Base-by-base conservation (phyloP, 306 rosid species). In the Rosa rugosa region DNA sequence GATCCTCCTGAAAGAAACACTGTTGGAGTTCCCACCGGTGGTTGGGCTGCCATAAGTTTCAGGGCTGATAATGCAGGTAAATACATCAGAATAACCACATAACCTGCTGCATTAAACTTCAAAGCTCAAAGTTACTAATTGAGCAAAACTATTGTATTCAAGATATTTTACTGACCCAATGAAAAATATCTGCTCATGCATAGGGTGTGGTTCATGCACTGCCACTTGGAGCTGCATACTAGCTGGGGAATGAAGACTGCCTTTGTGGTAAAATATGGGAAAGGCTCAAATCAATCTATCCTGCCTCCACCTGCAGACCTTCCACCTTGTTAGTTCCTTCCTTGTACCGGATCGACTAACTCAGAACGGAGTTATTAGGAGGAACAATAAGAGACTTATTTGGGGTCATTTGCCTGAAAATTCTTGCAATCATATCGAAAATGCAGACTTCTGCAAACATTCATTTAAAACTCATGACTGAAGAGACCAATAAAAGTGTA, bases 51-150 rank as follows among this genome's bases (percentile, higher is more conserved):
- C 6, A 83, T 83, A 50, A 72, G 73, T 1, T 78, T 83, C 76
- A 17, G 76, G 27, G 86, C 86, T 10, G 62, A 79, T 38, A 83
- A 83, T 79, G 83, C 86, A 14, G 86, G 86, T 83, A 70, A 54
- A 23, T 22, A 23, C 31, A 17, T 47, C 51, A 27, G 31, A 27
- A 0, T 27, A 27, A 27, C 31, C 31, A 27, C 31, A 54, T 18
- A 17, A 18, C 62, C 20, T 54, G 23, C 10, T 18, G 5, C 25
- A 54, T 54, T 47, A 47, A 9, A 47, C 14, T 47, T 54, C 6
- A 50, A 14, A 50, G 20, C 20, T 13, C 20, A 4, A 50, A 13
- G 11, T 20, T 17, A 54, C 23, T 8, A 8, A 7, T 46, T 6
- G 31, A 27, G 31, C 31, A 27, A 27, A 27, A 27, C 31, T 27